Evolutionary conservation across 83 land plant species (phyloP).

Genomic region (Picea engelmannii): DNA sequence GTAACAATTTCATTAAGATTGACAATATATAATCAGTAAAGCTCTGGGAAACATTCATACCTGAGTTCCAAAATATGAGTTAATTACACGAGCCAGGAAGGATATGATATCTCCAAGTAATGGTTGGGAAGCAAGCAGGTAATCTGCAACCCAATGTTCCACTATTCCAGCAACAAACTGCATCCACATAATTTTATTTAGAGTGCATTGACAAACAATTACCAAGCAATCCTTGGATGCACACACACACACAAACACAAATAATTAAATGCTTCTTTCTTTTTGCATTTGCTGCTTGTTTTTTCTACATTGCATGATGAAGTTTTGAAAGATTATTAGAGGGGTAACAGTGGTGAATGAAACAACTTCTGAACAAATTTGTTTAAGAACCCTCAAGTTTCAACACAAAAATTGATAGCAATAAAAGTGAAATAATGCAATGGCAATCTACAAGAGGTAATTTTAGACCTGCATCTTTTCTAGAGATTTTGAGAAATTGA

Average conservation of each 20-base stretch:
- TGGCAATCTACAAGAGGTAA: background rate
- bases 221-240: background rate
- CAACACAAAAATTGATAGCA: background rate
- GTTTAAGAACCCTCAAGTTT: background rate
- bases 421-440: background rate
- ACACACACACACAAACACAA: background rate
- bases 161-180: slow-evolving; percentile 91
- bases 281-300: background rate
- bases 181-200: slow-evolving; percentile 15
- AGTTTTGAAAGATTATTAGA: background rate
- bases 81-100: slow-evolving; percentile 73
- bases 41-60: slow-evolving; percentile 27
- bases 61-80: slow-evolving; percentile 95
- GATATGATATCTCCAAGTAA: slow-evolving; percentile 72
- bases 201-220: background rate
- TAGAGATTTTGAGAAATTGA: background rate
- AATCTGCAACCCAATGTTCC: slow-evolving; percentile 88
- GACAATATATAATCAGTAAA: background rate
- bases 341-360: background rate
- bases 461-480: background rate
- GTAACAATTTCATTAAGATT: background rate
- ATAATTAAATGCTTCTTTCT: background rate
- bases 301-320: background rate
- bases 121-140: slow-evolving; percentile 58
- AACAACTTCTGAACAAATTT: background rate